phyloP scores from a whole-genome alignment of 73 alveolate species.

The Uronychia setigera region DNA sequence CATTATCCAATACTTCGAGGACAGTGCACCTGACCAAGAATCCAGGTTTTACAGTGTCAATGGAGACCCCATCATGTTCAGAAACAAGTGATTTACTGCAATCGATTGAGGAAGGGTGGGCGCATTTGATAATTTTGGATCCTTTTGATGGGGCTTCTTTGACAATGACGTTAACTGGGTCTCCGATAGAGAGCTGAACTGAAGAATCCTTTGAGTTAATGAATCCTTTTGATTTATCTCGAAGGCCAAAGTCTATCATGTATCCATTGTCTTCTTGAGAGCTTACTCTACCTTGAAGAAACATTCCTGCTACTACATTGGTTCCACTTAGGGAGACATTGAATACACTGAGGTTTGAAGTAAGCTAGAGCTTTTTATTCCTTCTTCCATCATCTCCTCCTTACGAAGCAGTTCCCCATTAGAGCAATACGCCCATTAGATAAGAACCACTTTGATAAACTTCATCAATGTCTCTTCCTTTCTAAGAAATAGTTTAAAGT shows the following conservation, averaged over 20 bases:
- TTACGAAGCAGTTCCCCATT: conserved; percentile 16
- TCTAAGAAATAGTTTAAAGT: not conserved
- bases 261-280: conserved; percentile 57
- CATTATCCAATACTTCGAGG: conserved; percentile 38
- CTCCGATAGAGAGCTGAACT: conserved; percentile 33
- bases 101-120: conserved; percentile 7
- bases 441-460: conserved; percentile 10
- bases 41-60: conserved; percentile 63
- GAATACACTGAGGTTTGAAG: conserved; percentile 8
- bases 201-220: conserved; percentile 17
- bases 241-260: conserved; percentile 40
- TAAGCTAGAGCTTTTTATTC: conserved; percentile 44
- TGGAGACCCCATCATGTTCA: conserved; percentile 20
- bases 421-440: conserved; percentile 32
- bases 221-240: conserved; percentile 55
- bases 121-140: conserved; percentile 48
- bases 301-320: conserved; percentile 28
- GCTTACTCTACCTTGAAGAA: conserved; percentile 43
- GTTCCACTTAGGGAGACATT: conserved; percentile 33
- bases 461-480: not conserved
- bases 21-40: conserved; percentile 54
- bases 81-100: not conserved
- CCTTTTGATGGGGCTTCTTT: conserved; percentile 22
- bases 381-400: conserved; percentile 3
- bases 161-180: conserved; percentile 21